Conservation (phyloP, 2,329 filamentous ascomycete species). For the Tolypocladium amazonense region DNA sequence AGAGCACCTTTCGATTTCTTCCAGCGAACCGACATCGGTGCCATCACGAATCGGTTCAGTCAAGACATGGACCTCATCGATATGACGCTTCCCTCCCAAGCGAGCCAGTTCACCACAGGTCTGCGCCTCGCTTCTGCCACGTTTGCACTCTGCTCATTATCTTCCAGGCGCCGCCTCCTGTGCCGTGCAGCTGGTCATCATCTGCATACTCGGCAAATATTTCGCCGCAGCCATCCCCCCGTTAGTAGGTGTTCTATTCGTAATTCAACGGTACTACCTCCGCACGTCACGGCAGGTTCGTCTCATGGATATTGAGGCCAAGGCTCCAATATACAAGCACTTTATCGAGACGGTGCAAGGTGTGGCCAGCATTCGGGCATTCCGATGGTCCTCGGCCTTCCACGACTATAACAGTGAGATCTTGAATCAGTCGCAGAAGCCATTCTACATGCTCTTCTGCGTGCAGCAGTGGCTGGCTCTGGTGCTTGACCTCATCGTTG, state of each 20-base stretch:
- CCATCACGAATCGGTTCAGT: conserved; percentile 27
- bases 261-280: conserved; percentile 16
- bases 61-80: conserved; percentile 26
- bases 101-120: background rate
- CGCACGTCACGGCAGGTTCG: conserved; percentile 18
- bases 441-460: conserved; percentile 30
- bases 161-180: conserved; percentile 7
- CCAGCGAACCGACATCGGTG: conserved; percentile 17
- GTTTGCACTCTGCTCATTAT: background rate
- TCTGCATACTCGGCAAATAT: conserved; percentile 22
- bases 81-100: conserved; percentile 15
- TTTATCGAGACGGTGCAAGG: conserved; percentile 14
- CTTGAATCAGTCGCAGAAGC: conserved; percentile 22
- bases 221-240: conserved; percentile 30
- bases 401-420: conserved; percentile 5
- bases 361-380: conserved; percentile 19
- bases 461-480: conserved; percentile 39
- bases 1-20: background rate
- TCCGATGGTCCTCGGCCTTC: conserved; percentile 13
- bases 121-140: background rate
- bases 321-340: conserved; percentile 14
- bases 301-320: conserved; percentile 16
- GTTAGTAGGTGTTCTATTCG: background rate
- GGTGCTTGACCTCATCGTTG: conserved; percentile 33
- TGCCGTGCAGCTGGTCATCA: background rate